These are phyloP conservation scores for Pythium periplocum DNA, from an alignment of 352 stramenopile genomes.

Conservation along the genomic window DNA sequence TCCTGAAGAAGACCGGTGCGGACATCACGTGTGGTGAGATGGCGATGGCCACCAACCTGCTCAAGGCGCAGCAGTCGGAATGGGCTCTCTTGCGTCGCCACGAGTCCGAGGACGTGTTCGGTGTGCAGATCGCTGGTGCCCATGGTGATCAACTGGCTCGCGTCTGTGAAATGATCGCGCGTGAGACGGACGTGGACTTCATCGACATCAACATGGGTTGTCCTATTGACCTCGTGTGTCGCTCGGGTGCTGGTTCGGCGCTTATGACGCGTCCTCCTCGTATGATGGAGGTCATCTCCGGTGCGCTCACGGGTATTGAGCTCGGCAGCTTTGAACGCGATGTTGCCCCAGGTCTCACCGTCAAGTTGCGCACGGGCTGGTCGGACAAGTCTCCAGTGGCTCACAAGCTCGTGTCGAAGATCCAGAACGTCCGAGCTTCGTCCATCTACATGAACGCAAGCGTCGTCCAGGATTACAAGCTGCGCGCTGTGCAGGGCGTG, in stretches of 20 bases:
- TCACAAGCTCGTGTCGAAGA: constrained; percentile 90
- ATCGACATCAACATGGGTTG: constrained; percentile 99
- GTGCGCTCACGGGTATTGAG: constrained; percentile 81
- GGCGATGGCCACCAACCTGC: constrained; percentile 93
- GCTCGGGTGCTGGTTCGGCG: constrained; percentile 84
- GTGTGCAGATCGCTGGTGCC: constrained; percentile 94
- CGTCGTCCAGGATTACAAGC: constrained; percentile 68
- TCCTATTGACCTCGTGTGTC: constrained; percentile 95
- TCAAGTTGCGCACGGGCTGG: constrained; percentile 99
- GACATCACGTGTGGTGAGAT: constrained; percentile 99
- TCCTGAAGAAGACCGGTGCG: constrained; percentile 96
- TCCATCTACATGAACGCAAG: constrained; percentile 74
- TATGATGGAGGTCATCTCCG: constrained; percentile 87
- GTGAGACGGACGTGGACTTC: constrained; percentile 95
- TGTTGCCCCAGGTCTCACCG: constrained; percentile 82
- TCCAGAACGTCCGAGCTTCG: constrained; percentile 71
- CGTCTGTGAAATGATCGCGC: constrained; percentile 90
- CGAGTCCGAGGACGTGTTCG: constrained; percentile 96
- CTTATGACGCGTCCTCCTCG: constrained; percentile 93
- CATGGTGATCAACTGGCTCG: constrained; percentile 93
- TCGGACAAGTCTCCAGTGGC: constrained; percentile 93
- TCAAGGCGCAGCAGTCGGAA: constrained; percentile 94
- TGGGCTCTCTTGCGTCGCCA: constrained; percentile 97
- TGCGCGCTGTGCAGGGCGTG: constrained; percentile 55
- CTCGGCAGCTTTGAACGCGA: constrained; percentile 38